Evolutionary conservation across 352 stramenopile genomes (phyloP).

Genomic region (Elongisporangium anandrum): DNA sequence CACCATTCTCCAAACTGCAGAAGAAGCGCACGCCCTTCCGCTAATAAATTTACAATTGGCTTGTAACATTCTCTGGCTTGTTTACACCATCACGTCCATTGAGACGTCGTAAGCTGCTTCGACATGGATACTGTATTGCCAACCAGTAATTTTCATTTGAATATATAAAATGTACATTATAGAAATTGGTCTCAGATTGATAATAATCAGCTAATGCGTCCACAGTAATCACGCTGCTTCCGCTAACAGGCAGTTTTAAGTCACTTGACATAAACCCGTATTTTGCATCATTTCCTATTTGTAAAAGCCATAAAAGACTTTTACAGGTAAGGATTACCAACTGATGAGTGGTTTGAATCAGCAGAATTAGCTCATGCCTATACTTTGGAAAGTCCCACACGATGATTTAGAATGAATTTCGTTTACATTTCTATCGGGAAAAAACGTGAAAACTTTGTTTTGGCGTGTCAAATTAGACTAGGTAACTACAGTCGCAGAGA

Average conservation of each 20-base stretch:
- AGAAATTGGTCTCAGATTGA: conserved; percentile 16
- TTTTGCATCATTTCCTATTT: conserved; percentile 84
- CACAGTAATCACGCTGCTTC: conserved; percentile 79
- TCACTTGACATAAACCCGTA: conserved; percentile 77
- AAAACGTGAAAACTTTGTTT: background rate
- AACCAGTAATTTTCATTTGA: no score
- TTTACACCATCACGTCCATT: no score
- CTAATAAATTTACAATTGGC: conserved; percentile 1
- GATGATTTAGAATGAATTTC: background rate
- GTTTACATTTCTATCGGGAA: background rate
- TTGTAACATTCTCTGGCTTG: background rate
- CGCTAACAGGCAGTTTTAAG: conserved; percentile 68
- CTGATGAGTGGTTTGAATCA: conserved; percentile 44
- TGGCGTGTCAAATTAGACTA: background rate
- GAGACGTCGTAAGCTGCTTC: no score
- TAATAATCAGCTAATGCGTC: conserved; percentile 61
- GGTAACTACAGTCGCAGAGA: conserved; percentile 53
- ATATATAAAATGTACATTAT: background rate
- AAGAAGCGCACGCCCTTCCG: conserved; percentile 29
- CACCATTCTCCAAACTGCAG: conserved; percentile 13
- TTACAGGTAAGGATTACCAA: conserved; percentile 86
- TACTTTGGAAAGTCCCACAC: background rate
- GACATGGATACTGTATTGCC: no score
- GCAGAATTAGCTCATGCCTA: background rate
- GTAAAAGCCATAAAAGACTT: conserved; percentile 47